Evolutionary conservation across 768 basidiomycete species (phyloP).

Genomic region (Lactifluus subvellereus): DNA sequence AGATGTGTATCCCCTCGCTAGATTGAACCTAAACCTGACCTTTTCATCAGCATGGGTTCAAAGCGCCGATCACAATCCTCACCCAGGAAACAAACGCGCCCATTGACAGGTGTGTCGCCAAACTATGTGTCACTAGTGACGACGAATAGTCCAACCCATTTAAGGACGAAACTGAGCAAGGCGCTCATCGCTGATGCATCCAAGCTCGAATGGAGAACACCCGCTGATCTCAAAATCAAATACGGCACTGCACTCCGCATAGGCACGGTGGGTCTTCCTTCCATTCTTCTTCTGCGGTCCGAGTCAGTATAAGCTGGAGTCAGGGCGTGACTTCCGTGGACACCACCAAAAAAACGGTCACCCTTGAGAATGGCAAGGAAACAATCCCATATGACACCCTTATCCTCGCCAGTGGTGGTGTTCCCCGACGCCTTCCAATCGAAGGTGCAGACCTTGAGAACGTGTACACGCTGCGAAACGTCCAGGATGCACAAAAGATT

Average conservation of each 20-base stretch:
- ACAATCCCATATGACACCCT: constrained; percentile 65
- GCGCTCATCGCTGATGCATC: constrained; percentile 68
- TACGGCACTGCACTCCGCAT: constrained; percentile 62
- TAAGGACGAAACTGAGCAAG: constrained; percentile 85
- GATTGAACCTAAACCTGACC: not conserved
- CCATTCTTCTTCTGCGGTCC: constrained; percentile 6
- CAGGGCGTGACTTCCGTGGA: constrained; percentile 71
- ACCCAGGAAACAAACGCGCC: constrained; percentile 77
- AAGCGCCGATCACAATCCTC: constrained; percentile 69
- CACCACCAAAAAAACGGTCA: constrained; percentile 53
- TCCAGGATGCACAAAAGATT: constrained; percentile 67
- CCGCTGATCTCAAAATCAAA: constrained; percentile 71
- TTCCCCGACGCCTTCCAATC: constrained; percentile 69
- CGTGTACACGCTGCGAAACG: constrained; percentile 66
- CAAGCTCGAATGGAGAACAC: constrained; percentile 70
- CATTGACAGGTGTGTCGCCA: constrained; percentile 60
- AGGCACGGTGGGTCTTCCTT: constrained; percentile 41
- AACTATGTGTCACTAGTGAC: not conserved
- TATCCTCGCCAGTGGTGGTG: constrained; percentile 72
- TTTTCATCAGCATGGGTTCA: constrained; percentile 59
- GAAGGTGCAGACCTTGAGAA: constrained; percentile 69
- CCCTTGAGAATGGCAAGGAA: constrained; percentile 54
- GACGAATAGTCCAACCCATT: not conserved
- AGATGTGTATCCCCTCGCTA: constrained; percentile 16
- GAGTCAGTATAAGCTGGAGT: constrained; percentile 4